These are phyloP conservation scores for Suhomyces faveliae DNA, from an alignment of 805 yeast genomes.

Conservation along the genomic window DNA sequence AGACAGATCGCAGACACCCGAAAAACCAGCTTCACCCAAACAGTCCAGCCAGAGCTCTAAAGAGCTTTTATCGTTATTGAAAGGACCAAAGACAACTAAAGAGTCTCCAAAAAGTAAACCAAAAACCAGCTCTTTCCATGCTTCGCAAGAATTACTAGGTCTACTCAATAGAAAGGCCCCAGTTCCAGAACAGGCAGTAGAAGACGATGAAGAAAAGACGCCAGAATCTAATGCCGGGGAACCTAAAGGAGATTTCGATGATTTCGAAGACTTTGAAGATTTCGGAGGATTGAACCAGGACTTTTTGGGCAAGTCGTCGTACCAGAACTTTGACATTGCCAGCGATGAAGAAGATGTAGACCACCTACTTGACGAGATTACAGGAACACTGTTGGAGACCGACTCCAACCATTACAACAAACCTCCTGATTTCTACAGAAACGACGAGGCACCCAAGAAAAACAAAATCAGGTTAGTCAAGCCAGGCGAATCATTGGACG, in stretches of 20 bases:
- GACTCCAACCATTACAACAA: not conserved
- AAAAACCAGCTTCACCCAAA: not conserved
- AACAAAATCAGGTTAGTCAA: conserved; percentile 25
- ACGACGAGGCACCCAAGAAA: conserved; percentile 12
- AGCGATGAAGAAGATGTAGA: conserved; percentile 36
- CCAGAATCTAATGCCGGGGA: not conserved
- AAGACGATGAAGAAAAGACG: conserved; percentile 12
- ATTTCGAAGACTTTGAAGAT: conserved; percentile 34
- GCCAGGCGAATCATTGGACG: conserved; percentile 26
- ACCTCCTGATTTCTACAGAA: conserved; percentile 7
- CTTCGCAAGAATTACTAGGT: conserved; percentile 15
- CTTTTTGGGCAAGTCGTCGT: conserved; percentile 10
- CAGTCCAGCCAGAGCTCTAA: not conserved
- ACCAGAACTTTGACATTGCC: conserved; percentile 29
- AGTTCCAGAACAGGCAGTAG: conserved; percentile 6
- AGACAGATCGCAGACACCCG: not conserved
- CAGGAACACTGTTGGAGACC: not conserved
- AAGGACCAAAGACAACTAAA: conserved; percentile 1
- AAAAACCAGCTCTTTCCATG: not conserved
- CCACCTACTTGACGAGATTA: conserved; percentile 11
- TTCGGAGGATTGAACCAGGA: conserved; percentile 11
- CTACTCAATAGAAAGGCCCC: conserved; percentile 10
- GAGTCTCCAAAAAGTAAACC: not conserved
- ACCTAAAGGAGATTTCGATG: conserved; percentile 27
- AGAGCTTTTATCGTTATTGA: conserved; percentile 6